Conservation (phyloP, 148 eudicot species). For the Dianthus caryophyllus region DNA sequence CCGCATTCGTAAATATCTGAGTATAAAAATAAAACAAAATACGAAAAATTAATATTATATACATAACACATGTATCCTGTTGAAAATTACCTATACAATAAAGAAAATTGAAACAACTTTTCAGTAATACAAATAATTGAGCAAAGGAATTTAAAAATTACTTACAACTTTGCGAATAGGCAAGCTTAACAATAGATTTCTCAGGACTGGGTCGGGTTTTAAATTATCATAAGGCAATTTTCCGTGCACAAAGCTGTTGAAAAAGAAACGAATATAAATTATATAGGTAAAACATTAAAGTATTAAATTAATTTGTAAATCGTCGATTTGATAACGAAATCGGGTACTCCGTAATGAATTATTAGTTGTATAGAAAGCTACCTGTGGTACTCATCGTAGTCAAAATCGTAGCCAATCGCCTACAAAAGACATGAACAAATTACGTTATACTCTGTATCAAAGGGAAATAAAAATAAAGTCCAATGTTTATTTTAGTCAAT, state of each 20-base stretch:
- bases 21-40: not conserved
- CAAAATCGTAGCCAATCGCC: conserved; percentile 96
- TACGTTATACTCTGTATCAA: no score
- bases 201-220: conserved; percentile 81
- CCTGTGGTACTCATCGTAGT: conserved; percentile 94
- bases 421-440: conserved; percentile 15
- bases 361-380: conserved; percentile 5
- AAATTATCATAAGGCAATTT: conserved; percentile 84
- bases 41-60: no score
- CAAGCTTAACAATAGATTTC: conserved; percentile 64
- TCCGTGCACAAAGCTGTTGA: conserved; percentile 86
- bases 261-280: not conserved
- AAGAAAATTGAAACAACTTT: no score
- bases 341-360: no score
- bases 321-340: no score
- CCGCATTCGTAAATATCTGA: conserved; percentile 91
- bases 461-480: no score
- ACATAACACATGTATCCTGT: no score
- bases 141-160: conserved; percentile 6
- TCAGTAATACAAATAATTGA: no score
- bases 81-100: no score
- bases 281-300: no score
- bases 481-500: no score
- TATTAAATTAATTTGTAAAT: no score
- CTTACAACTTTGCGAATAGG: conserved; percentile 95